Conservation (phyloP, 768 basidiomycete genomes). For the Suillus variegatus region DNA sequence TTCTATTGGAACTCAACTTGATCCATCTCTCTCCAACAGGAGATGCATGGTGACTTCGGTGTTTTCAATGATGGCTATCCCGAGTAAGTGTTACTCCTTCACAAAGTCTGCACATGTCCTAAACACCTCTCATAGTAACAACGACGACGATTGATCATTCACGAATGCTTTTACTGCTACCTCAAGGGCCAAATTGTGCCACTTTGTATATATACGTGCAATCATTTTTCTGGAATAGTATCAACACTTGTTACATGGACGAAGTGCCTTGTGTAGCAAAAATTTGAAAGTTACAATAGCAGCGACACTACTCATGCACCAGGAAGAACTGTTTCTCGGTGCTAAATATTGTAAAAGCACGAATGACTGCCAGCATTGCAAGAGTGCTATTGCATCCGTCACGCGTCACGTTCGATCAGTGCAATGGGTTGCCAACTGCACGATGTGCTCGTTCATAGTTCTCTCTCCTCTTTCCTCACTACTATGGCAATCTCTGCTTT, state of each 20-base stretch:
- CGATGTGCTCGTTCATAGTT: too few relatives aligned
- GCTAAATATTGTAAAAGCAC: too few relatives aligned
- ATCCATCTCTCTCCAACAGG: background rate
- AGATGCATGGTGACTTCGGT: slow-evolving; percentile 1
- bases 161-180: background rate
- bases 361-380: too few relatives aligned
- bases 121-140: too few relatives aligned
- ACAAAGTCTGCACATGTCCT: background rate
- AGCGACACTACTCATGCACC: too few relatives aligned
- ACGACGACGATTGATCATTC: background rate
- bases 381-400: too few relatives aligned
- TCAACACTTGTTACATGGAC: background rate
- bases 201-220: background rate
- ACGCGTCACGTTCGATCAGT: too few relatives aligned
- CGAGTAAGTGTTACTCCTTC: background rate
- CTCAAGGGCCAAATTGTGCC: background rate
- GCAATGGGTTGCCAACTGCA: too few relatives aligned
- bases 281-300: background rate
- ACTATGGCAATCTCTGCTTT: too few relatives aligned
- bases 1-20: background rate
- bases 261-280: background rate
- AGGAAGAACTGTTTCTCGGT: too few relatives aligned
- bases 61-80: slow-evolving; percentile 6
- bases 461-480: too few relatives aligned
- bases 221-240: background rate